Conservation (phyloP, 2,329 filamentous ascomycete species). For the Exophiala spinifera region DNA sequence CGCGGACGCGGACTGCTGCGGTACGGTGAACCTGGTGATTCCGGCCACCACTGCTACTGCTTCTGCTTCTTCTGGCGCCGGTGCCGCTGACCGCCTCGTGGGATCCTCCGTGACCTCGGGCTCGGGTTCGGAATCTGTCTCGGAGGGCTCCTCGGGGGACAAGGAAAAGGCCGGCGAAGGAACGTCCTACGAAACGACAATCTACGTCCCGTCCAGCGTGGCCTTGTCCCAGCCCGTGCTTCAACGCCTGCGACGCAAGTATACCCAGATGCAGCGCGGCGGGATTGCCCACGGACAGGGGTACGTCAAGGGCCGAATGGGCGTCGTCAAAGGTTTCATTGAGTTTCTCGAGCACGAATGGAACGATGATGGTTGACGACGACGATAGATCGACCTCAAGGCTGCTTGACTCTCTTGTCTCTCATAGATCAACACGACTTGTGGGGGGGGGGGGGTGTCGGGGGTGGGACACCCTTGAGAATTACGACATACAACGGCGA, state of each 20-base stretch:
- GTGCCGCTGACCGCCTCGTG: too few relatives aligned
- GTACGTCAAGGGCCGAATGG: conserved; percentile 34
- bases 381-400: too few relatives aligned
- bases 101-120: too few relatives aligned
- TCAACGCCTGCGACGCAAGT: conserved; percentile 45
- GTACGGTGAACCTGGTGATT: conserved; percentile 17
- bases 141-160: too few relatives aligned
- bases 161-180: too few relatives aligned
- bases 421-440: too few relatives aligned
- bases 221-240: conserved; percentile 41
- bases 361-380: conserved; percentile 24
- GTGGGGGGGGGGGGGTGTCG: too few relatives aligned
- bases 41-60: conserved; percentile 4
- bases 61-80: too few relatives aligned
- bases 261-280: conserved; percentile 44
- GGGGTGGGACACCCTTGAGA: too few relatives aligned
- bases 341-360: conserved; percentile 45
- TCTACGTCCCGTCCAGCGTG: conserved; percentile 21
- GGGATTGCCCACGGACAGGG: conserved; percentile 35
- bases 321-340: conserved; percentile 45
- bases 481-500: too few relatives aligned
- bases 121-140: too few relatives aligned
- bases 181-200: conserved; percentile 1
- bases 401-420: too few relatives aligned
- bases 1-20: conserved; percentile 14